phyloP scores from a whole-genome alignment of 441 rosid genomes.

The Breynia disticha region DNA sequence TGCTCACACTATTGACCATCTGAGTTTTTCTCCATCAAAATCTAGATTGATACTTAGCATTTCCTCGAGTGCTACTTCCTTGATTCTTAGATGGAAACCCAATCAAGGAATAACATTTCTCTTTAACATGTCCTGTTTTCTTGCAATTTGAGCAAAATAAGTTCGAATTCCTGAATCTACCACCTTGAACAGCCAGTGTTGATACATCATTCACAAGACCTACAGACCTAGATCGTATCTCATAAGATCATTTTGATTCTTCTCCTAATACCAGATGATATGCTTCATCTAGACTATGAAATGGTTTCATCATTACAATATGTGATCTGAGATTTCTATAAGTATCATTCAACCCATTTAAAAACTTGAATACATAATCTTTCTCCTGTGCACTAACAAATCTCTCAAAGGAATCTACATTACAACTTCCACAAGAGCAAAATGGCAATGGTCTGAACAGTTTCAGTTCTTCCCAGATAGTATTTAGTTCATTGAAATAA shows the following conservation, averaged over 20 bases:
- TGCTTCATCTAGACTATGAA: neutral
- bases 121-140: neutral
- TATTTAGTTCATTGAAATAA: neutral
- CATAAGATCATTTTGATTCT: neutral
- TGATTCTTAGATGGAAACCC: no score
- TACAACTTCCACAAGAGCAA: neutral
- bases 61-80: no score
- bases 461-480: neutral
- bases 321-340: neutral
- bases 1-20: no score
- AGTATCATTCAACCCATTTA: neutral
- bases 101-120: neutral
- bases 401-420: neutral
- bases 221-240: no score
- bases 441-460: neutral
- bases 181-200: no score
- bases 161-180: neutral
- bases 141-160: neutral
- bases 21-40: no score
- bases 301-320: neutral
- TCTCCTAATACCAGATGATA: neutral
- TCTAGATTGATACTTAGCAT: no score
- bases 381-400: neutral
- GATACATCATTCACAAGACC: neutral
- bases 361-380: conserved; percentile 1